These are phyloP conservation scores for Malus hybrid DNA, from an alignment of 331 rosid genomes.

Conservation along the genomic window DNA sequence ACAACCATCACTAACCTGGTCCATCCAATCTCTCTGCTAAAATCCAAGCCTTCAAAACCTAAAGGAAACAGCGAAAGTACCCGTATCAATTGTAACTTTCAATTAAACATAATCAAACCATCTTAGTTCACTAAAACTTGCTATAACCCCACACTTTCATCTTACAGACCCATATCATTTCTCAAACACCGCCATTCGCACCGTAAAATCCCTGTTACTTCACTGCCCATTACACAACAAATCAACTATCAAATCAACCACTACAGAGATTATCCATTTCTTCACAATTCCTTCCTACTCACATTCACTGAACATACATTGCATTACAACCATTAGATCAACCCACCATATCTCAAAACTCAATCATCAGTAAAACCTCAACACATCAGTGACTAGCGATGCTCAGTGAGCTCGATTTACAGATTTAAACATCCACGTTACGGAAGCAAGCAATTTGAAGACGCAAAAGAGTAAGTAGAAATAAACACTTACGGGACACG, in stretches of 20 bases:
- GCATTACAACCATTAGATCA: not conserved
- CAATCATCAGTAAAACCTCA: not conserved
- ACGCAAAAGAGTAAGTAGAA: not conserved
- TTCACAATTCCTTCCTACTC: not conserved
- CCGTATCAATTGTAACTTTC: not conserved
- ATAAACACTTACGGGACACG: not conserved
- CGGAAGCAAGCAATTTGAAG: not conserved
- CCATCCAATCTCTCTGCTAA: conserved; percentile 5
- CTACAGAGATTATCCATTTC: not conserved
- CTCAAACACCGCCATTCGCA: not conserved
- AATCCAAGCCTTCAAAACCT: not conserved
- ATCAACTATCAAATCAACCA: not conserved
- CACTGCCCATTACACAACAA: not conserved
- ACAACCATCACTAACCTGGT: conserved; percentile 13
- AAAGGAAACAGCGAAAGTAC: not conserved
- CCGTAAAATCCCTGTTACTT: not conserved
- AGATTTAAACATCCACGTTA: not conserved
- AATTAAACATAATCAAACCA: not conserved
- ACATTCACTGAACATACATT: not conserved
- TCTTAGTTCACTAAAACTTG: not conserved
- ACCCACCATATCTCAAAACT: not conserved
- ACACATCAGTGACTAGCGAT: not conserved
- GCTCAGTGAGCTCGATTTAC: not conserved
- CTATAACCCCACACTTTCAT: not conserved
- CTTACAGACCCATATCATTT: not conserved